Base-by-base conservation (phyloP, 2,329 filamentous ascomycete species). In the Chaetomiaceae sp. region DNA sequence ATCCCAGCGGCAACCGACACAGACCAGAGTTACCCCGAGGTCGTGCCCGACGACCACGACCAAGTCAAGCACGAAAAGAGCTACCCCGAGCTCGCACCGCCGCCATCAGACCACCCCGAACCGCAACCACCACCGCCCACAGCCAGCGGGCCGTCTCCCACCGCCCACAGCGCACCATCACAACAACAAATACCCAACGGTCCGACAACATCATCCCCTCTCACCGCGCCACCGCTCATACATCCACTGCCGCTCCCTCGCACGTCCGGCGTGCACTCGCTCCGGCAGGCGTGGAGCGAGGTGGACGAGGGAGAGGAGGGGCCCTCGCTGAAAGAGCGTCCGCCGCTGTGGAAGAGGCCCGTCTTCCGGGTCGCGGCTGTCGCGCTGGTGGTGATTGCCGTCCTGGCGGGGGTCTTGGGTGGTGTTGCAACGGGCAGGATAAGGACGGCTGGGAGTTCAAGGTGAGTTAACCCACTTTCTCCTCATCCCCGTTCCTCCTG, bases 321-420 rank as follows among this genome's bases (percentile, higher is more conserved):
- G n/a, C n/a, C 7, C n/a, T 15, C 14, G n/a, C n/a, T 29, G 7
- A 22, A 43, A 7, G 39, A 42, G 3, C 19, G 42, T 9, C 6
- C 19, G 14, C 42, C 47, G 19, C 14, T 55, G 11, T 59, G 51
- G 53, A 55, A 34, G 40, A 14, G 55, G n/a, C 40, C 48, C 0
- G 42, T 57, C 7, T 25, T 56, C 11, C 58, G 55, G 57, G 50
- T 58, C 4, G 44, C 45, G 46, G 38, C 39, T 4, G 27, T 51
- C 9, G 42, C 46, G 4, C 11, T 56, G 19, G 38, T 49, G 7
- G 43, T 60, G 9, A 51, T 59, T n/a, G 42, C 27, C 3, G 55
- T 46, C 17, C 25, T 62, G 43, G 60, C 56, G 4, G 60, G 58
- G 7, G 33, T 62, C 0, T 14, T 62, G 33, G 60, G 58, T 1